Base-by-base conservation (phyloP, 257 asterid genomes). In the Solanum infundibuliforme region DNA sequence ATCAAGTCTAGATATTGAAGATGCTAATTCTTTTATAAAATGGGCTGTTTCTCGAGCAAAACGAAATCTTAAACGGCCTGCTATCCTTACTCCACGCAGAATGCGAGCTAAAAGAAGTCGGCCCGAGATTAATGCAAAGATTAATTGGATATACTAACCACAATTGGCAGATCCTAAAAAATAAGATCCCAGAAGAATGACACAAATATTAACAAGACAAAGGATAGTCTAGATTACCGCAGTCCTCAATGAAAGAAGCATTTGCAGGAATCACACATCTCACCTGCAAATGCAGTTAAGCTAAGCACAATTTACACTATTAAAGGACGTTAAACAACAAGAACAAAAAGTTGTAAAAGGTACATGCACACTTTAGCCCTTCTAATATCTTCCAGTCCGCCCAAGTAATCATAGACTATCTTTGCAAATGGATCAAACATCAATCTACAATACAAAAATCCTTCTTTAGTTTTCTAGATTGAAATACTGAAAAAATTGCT, bases 311-410 rank as follows among this genome's bases (percentile, higher is more conserved):
- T 68, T 32, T 36, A 68, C 77, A 46, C 52, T 71, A 76, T 29
- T n/a, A 43, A 29, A 86, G 55, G 21, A 55, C 18, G 31, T 20
- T 71, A 38, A 65, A 86, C 66, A 76, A 71, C 69, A 46, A 69
- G 31, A 71, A 72, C n/a, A 52, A 60, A 29, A 86, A 72, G 79
- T 21, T 18, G 68, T 25, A 43, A 88, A 87, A 88, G 88, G 86
- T 86, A 86, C 89, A 86, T 90, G 90, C 90, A 86, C 88, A 90
- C 92, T 88, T 90, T 90, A 83, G 90, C 88, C 83, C 87, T 86
- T 86, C 87, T 90, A 86, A 90, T 88, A 82, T 90, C 92, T 90
- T 88, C 92, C 65, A 90, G 31, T 86, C 92, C 92, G 29, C 92
- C 92, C 74, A 41, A 41, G 86, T 90, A 90, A 48, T 90, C 92